These are phyloP conservation scores for Staphylotrichum longicolle DNA, from an alignment of 495 filamentous ascomycete species.

Conservation along the genomic window DNA sequence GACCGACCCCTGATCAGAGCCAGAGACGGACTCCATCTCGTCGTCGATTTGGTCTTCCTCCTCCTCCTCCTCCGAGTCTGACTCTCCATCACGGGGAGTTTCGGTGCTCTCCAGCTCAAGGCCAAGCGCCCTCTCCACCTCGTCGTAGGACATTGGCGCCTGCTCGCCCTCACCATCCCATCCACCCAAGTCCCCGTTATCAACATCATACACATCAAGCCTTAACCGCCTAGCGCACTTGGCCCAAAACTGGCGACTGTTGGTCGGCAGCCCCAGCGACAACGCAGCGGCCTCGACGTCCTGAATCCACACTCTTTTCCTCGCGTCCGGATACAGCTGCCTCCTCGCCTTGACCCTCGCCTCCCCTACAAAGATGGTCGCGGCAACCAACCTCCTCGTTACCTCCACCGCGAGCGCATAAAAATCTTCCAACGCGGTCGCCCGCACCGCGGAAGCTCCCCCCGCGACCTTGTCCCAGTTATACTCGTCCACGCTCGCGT, in stretches of 20 bases:
- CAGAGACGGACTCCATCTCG: constrained; percentile 1
- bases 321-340: constrained; percentile 33
- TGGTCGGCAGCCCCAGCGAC: constrained; percentile 47
- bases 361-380: constrained; percentile 65
- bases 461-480: constrained; percentile 60
- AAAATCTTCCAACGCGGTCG: constrained; percentile 69
- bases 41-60: constrained; percentile 25
- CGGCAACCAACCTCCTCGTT: constrained; percentile 66
- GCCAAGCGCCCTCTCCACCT: constrained; percentile 50
- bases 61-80: constrained; percentile 20
- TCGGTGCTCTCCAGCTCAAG: constrained; percentile 17
- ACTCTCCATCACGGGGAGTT: constrained; percentile 21
- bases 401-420: constrained; percentile 63
- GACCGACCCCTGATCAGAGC: constrained; percentile 13
- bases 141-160: constrained; percentile 47
- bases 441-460: constrained; percentile 62
- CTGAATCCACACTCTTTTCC: constrained; percentile 45
- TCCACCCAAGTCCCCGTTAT: constrained; percentile 23
- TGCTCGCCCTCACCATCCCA: constrained; percentile 19
- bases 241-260: constrained; percentile 57
- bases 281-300: constrained; percentile 69
- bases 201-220: constrained; percentile 53
- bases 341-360: constrained; percentile 47
- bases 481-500: constrained; percentile 56
- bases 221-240: constrained; percentile 56